Conservation (phyloP, 2,329 filamentous ascomycete genomes). For the Sphaerulina vaccinii region DNA sequence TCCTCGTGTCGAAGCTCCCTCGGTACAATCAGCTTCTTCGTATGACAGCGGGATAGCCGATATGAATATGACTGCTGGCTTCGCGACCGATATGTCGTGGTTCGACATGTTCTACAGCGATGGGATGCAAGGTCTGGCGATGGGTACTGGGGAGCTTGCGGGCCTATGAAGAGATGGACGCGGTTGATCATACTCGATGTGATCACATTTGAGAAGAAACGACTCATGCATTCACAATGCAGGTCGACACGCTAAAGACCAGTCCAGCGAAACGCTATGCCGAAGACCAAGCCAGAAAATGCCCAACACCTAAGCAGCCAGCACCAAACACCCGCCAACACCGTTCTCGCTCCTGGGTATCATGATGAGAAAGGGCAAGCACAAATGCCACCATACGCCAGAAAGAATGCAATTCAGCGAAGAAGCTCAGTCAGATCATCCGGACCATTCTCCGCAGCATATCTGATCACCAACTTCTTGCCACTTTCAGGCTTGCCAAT, state of each 20-base stretch:
- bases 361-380: slow-evolving; percentile 5
- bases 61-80: slow-evolving; percentile 16
- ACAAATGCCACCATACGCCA: neutral
- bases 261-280: neutral
- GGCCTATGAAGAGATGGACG: slow-evolving; percentile 7
- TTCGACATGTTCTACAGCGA: slow-evolving; percentile 26
- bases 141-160: slow-evolving; percentile 4
- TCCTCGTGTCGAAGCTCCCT: slow-evolving; percentile 10
- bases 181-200: no score
- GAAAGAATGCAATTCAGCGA: neutral
- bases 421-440: slow-evolving; percentile 8
- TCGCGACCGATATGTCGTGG: slow-evolving; percentile 23
- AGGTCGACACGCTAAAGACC: neutral
- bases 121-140: slow-evolving; percentile 13
- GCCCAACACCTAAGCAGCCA: neutral
- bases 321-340: slow-evolving; percentile 1
- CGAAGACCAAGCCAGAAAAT: neutral
- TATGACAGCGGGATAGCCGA: slow-evolving; percentile 21
- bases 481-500: slow-evolving; percentile 2
- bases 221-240: neutral
- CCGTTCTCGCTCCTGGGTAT: slow-evolving; percentile 8
- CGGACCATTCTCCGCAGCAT: slow-evolving; percentile 17
- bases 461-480: slow-evolving; percentile 23
- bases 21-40: slow-evolving; percentile 12
- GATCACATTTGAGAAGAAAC: neutral